phyloP scores from a whole-genome alignment of 1,284 basidiomycete species.

The Omphalotus olearius region DNA sequence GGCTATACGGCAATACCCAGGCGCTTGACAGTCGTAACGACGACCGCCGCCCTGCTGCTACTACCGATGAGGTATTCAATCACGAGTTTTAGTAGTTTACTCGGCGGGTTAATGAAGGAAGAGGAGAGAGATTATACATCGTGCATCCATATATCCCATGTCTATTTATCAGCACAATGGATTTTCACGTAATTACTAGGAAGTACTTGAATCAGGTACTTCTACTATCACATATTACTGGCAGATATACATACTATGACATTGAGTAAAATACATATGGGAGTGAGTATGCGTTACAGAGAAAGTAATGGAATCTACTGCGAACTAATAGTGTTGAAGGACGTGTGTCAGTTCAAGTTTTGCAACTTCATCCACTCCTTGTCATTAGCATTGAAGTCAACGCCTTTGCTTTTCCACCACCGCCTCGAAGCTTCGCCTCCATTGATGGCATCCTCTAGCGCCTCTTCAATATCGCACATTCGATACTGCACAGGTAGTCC shows the following conservation, averaged over 20 bases:
- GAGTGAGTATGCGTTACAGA: neutral
- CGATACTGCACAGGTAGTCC: conserved; percentile 75
- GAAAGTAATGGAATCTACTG: neutral
- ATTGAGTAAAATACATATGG: neutral
- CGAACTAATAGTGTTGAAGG: neutral
- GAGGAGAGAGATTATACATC: neutral
- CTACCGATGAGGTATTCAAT: conserved; percentile 36
- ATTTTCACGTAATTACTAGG: neutral
- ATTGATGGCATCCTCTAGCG: conserved; percentile 77
- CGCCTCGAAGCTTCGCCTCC: conserved; percentile 63
- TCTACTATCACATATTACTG: neutral
- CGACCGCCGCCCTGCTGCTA: conserved; percentile 16
- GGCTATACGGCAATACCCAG: conserved; percentile 44
- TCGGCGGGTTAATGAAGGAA: too few relatives aligned
- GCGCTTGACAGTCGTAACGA: conserved; percentile 15
- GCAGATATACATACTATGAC: neutral
- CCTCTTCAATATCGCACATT: conserved; percentile 84
- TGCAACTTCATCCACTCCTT: conserved; percentile 82
- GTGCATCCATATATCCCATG: neutral
- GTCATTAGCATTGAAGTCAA: conserved; percentile 75
- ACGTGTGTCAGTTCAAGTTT: conserved; percentile 47
- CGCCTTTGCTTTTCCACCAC: conserved; percentile 76
- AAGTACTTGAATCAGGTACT: too few relatives aligned
- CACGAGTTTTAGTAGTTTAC: conserved; percentile 39
- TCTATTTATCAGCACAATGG: neutral